These are phyloP conservation scores for Plasmodium ovale DNA, from an alignment of 169 alveolate genomes.

Conservation along the genomic window DNA sequence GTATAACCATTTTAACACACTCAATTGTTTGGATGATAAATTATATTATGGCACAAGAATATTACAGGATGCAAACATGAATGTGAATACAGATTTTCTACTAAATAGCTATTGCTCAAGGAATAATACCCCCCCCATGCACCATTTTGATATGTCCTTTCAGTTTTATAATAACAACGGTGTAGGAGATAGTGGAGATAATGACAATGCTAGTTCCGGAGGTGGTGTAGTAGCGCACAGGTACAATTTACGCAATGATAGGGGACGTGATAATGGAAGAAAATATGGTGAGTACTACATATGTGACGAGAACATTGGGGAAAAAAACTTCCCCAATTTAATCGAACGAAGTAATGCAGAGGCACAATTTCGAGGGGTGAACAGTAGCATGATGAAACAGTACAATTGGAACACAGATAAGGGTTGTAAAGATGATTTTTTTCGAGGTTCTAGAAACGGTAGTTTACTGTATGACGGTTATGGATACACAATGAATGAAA, in stretches of 20 bases:
- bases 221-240: no score
- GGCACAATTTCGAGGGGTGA: no score
- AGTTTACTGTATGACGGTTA: neutral
- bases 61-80: neutral
- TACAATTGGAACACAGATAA: no score
- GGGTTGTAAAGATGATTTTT: neutral
- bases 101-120: constrained; percentile 7
- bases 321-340: no score
- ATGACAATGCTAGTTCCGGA: neutral
- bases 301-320: no score
- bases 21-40: constrained; percentile 3
- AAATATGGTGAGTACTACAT: no score
- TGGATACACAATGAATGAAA: neutral
- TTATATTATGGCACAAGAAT: no score
- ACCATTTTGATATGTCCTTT: neutral
- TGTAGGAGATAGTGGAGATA: neutral
- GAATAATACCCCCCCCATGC: neutral
- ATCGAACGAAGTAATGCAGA: no score
- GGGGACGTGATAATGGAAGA: no score
- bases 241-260: no score
- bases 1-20: neutral
- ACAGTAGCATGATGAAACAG: no score
- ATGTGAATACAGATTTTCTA: constrained; percentile 3
- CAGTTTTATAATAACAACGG: neutral
- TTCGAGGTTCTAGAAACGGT: neutral